A percentile compares a stretch with the other conserved stretches of the same genome.
Conservation (phyloP, 2,329 filamentous ascomycete species). For the Decorospora gaudefroyi region DNA sequence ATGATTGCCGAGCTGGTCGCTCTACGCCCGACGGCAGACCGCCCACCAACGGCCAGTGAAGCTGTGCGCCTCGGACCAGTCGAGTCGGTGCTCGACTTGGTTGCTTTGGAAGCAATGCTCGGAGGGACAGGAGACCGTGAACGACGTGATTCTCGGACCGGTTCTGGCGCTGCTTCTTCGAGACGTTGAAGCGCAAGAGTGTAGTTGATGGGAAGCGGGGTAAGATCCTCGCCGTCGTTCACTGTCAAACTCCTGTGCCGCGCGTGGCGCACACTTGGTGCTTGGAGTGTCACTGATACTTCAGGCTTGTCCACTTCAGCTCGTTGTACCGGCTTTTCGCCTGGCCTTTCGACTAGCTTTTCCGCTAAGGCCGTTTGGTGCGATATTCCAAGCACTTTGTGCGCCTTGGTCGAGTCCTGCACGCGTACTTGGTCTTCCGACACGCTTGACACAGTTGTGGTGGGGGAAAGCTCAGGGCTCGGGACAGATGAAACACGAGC, state of each 20-base stretch:
- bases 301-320: constrained; percentile 10
- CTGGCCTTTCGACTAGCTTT: constrained; percentile 9
- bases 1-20: constrained; percentile 31
- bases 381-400: constrained; percentile 49
- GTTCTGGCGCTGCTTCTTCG: constrained; percentile 27
- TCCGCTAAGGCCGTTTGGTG: constrained; percentile 26
- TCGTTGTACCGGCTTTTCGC: constrained; percentile 6
- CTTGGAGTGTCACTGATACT: constrained; percentile 19
- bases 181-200: constrained; percentile 45
- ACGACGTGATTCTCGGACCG: constrained; percentile 14
- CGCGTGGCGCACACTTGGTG: constrained; percentile 29
- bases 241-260: constrained; percentile 41
- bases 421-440: constrained; percentile 30
- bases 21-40: constrained; percentile 37
- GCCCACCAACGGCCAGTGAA: constrained; percentile 39
- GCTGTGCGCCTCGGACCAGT: constrained; percentile 32
- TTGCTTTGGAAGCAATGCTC: constrained; percentile 29
- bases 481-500: constrained; percentile 42
- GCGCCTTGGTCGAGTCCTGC: constrained; percentile 47
- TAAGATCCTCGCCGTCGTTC: constrained; percentile 42
- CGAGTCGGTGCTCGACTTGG: constrained; percentile 22
- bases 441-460: constrained; percentile 41
- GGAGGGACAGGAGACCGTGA: constrained; percentile 20
- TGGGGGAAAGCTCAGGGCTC: constrained; percentile 38
- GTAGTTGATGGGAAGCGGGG: constrained; percentile 49